Base-by-base conservation (phyloP, 208 protist species). In the Trypanosoma congolense region DNA sequence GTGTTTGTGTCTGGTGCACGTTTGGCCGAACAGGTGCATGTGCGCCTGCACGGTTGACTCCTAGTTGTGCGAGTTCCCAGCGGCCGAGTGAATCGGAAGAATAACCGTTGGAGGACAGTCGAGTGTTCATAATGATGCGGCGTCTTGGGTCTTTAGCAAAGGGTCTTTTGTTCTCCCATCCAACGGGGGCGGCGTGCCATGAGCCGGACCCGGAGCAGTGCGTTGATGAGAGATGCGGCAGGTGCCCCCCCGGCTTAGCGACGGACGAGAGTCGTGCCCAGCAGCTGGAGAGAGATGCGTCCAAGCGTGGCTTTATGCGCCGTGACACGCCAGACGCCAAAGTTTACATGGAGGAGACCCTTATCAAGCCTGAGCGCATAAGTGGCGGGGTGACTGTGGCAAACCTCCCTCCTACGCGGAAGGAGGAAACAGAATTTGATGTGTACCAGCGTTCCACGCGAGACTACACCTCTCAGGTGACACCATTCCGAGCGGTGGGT, bases 391-490 rank as follows among this genome's bases (percentile, higher is more conserved):
- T 93, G 9, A 21, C 59, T 1, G 80, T 93, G 24, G 56, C 70
- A 4, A 91, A 91, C 56, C 33, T 93, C n/a, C 82, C 87, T 0
- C 54, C 67, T 0, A 74, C 77, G 51, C 25, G 59, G 31, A 57
- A 58, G 4, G 74, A 82, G 26, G 47, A 68, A 41, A 83, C 75
- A 1, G 70, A 76, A 38, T 93, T 93, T 52, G 77, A 87, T 43
- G 52, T 58, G 31, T 93, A 93, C 44, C 69, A 78, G 56, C 77
- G 72, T 22, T 87, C 75, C n/a, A 90, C 83, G 0, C 76, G 67
- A 4, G 83, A 93, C 24, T 91, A 87, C 70, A 87, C 77, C 1
- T 91, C 83, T 0, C 70, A 84, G 14, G 83, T 90, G 16, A 81
- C 75, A 1, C 80, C 87, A 3, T 77, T 88, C 55, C 63, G 75